Conservation (phyloP, 2,329 filamentous ascomycete genomes). For the Coccinonectria pachysandricola region DNA sequence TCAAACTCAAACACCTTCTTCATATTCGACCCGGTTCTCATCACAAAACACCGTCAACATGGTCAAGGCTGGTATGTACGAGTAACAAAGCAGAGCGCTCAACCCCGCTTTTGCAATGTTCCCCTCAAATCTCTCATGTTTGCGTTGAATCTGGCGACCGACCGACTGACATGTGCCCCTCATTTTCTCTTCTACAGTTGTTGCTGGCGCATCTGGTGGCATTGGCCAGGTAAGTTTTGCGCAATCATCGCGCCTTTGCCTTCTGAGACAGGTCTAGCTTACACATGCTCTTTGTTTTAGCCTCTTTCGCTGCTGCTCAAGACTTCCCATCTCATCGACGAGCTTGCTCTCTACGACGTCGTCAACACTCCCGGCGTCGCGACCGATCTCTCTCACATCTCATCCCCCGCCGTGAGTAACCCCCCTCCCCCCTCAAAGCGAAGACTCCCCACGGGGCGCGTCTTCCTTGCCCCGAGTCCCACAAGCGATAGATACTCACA, state of each 20-base stretch:
- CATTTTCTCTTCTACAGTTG: conserved; percentile 36
- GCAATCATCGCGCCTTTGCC: conserved; percentile 2
- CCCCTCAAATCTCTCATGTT: too few species aligned
- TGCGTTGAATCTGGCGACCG: too few species aligned
- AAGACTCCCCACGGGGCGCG: conserved; percentile 2
- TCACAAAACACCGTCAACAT: conserved; percentile 29
- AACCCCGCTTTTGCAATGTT: conserved; percentile 14
- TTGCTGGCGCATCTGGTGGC: conserved; percentile 94
- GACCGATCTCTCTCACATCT: conserved; percentile 95
- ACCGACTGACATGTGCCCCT: conserved; percentile 2
- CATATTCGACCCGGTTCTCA: conserved; percentile 5
- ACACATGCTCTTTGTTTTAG: conserved; percentile 34
- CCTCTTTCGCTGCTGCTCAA: conserved; percentile 95
- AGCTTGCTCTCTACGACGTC: conserved; percentile 97
- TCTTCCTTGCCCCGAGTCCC: conserved; percentile 12
- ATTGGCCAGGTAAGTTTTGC: conserved; percentile 75
- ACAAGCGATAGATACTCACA: conserved; percentile 20
- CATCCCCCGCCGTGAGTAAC: conserved; percentile 61
- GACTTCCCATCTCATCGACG: conserved; percentile 74
- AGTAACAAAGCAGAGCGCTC: conserved; percentile 6
- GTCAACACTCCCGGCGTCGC: conserved; percentile 97
- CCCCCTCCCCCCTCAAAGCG: conserved; percentile 7
- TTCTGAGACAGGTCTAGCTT: conserved; percentile 6
- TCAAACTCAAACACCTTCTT: conserved; percentile 5
- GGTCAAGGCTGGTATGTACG: conserved; percentile 50